Evolutionary conservation across 805 yeast species (phyloP).

Genomic region (Teunomyces stri): DNA sequence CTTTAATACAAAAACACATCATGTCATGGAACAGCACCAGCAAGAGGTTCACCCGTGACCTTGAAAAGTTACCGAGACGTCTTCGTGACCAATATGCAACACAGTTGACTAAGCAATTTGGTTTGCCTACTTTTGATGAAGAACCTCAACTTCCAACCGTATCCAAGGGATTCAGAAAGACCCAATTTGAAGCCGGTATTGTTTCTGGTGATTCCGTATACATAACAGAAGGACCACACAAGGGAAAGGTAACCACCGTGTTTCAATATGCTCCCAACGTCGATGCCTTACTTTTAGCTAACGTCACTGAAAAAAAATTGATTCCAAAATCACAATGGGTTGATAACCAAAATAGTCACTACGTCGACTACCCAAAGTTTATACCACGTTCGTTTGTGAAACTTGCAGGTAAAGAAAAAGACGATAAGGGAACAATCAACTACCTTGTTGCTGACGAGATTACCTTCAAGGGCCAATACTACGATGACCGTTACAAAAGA

Average conservation of each 20-base stretch:
- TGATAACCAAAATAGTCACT: conserved; percentile 67
- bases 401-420: conserved; percentile 74
- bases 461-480: conserved; percentile 65
- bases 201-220: conserved; percentile 77
- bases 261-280: conserved; percentile 56
- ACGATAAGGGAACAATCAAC: conserved; percentile 59
- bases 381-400: conserved; percentile 61
- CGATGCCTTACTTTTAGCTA: conserved; percentile 65
- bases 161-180: conserved; percentile 33
- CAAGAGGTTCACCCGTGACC: conserved; percentile 36
- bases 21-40: conserved; percentile 35
- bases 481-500: conserved; percentile 68
- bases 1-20: conserved; percentile 5
- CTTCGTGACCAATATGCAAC: conserved; percentile 26
- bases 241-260: conserved; percentile 73
- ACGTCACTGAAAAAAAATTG: conserved; percentile 63
- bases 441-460: conserved; percentile 80
- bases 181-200: conserved; percentile 53
- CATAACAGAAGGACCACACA: conserved; percentile 63
- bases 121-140: conserved; percentile 36
- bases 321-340: conserved; percentile 75
- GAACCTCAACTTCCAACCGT: conserved; percentile 11
- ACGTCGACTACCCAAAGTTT: conserved; percentile 65
- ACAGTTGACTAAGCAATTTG: conserved; percentile 18
- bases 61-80: conserved; percentile 30